Base-by-base conservation (phyloP, 1,284 basidiomycete species). In the Fereydounia khargensis region DNA sequence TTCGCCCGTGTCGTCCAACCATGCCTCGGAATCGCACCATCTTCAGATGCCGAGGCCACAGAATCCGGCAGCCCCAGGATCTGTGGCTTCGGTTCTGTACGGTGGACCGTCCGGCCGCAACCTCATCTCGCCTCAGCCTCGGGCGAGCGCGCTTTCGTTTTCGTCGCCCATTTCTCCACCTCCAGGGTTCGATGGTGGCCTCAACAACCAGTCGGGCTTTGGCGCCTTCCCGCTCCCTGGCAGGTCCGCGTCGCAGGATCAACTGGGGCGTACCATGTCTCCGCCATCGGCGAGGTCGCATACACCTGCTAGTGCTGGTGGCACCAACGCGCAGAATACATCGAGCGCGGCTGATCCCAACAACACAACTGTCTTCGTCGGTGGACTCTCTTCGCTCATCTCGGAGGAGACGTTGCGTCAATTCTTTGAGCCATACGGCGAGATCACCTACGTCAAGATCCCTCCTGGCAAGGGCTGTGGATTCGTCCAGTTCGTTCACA, bases 381-480 rank as follows among this genome's bases (percentile, higher is more conserved):
- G 73, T 8, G 70, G 71, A 5, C 51, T 75, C 2, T 66, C 68
- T 4, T 65, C 64, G 6, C 43, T 74, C 44, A 72, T 73, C 39
- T 69, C 73, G 9, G 73, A 75, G 42, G 49, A 53, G 3, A 70
- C 65, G 1, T 53, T 75, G n/a, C 56, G 66, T 23, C 50, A 65
- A 14, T 70, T 73, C 54, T 75, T 75, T 42, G 54, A 63, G 20
- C 69, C 65, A 13, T 72, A 70, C 27, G 73, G 73, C 35, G 65
- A 66, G 37, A 73, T 75, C 54, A 61, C 65, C 17, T 72, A 73
- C 27, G 89, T 94, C 73, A 95, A 95, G 78, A 91, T 95, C 6
- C 91, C 91, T 3, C 86, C 89, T 20, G 90, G 89, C 38, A 95
- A 95, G 73, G 89, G 91, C 53, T 95, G 91, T 68, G 91, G 91